phyloP scores from a whole-genome alignment of 176 grass and related monocot genomes.

The Rhynchospora breviuscula region DNA sequence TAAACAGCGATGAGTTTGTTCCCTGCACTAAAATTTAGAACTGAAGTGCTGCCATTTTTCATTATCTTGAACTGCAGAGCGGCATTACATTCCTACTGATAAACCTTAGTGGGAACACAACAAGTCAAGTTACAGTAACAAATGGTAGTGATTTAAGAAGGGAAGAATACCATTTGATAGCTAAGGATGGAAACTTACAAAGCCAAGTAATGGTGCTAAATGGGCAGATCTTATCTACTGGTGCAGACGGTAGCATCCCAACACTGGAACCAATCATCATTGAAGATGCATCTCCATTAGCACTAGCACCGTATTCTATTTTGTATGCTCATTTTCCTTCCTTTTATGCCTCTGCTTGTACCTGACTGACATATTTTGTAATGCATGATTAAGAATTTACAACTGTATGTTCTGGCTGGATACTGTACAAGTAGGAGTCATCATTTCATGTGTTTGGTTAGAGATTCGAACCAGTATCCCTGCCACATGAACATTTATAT shows the following conservation, averaged over 20 bases:
- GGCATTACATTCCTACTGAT: constrained; percentile 72
- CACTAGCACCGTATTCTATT: constrained; percentile 40
- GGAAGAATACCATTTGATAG: constrained; percentile 64
- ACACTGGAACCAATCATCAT: constrained; percentile 25
- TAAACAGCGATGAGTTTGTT: neutral
- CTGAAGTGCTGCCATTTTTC: neutral
- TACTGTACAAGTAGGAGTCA: neutral
- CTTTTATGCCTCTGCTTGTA: constrained; percentile 45
- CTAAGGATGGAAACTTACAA: constrained; percentile 37
- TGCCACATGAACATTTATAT: neutral
- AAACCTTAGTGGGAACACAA: constrained; percentile 57
- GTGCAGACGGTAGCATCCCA: constrained; percentile 45
- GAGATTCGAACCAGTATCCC: neutral
- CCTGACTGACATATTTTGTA: neutral
- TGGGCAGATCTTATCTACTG: constrained; percentile 41
- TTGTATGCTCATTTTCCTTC: constrained; percentile 46
- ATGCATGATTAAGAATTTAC: neutral
- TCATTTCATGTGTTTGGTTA: neutral
- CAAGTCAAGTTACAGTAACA: constrained; percentile 26
- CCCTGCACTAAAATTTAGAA: neutral
- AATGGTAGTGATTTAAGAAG: constrained; percentile 9
- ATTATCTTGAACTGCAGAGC: constrained; percentile 25
- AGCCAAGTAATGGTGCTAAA: constrained; percentile 77
- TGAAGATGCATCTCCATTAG: constrained; percentile 29
- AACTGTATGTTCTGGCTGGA: no score